A percentile compares a stretch with the other conserved stretches of the same genome.
These are phyloP conservation scores for Leucocoprinus birnbaumii DNA, from an alignment of 768 basidiomycete species.

Conservation along the genomic window DNA sequence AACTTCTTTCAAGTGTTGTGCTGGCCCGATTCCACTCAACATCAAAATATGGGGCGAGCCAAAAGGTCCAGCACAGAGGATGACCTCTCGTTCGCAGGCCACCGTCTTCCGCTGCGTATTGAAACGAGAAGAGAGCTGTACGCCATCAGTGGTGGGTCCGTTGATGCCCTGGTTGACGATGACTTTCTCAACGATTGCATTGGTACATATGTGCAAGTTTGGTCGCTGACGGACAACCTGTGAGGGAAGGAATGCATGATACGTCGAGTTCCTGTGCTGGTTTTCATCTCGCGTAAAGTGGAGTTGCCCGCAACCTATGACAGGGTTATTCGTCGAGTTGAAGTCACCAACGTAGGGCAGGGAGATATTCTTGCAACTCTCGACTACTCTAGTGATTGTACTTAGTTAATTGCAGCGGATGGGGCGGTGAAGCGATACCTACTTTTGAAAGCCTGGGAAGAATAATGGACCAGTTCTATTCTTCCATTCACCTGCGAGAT, in stretches of 20 bases:
- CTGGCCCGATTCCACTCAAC: conserved; percentile 78
- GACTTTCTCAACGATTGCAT: conserved; percentile 54
- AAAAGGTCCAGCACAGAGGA: conserved; percentile 41
- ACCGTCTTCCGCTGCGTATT: conserved; percentile 38
- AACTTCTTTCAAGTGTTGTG: conserved; percentile 48
- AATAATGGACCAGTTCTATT: conserved; percentile 50
- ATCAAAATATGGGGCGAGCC: conserved; percentile 68
- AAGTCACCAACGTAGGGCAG: conserved; percentile 63
- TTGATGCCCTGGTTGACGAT: conserved; percentile 39
- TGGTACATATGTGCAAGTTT: conserved; percentile 60
- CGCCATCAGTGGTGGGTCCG: conserved; percentile 46
- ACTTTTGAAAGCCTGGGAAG: conserved; percentile 53
- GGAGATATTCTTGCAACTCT: conserved; percentile 49
- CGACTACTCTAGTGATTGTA: conserved; percentile 34
- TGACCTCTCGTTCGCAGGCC: conserved; percentile 53
- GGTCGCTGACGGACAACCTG: conserved; percentile 54
- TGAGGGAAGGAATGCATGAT: conserved; percentile 64
- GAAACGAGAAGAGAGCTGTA: conserved; percentile 48
- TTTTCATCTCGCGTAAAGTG: conserved; percentile 29
- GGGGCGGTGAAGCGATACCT: conserved; percentile 21
- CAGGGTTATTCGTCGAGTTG: conserved; percentile 51
- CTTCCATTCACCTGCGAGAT: conserved; percentile 37
- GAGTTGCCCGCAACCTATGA: conserved; percentile 1
- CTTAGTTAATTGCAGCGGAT: conserved; percentile 20
- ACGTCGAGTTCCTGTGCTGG: conserved; percentile 55